Base-by-base conservation (phyloP, 106 monocot species). In the Dioscorea dumetorum region DNA sequence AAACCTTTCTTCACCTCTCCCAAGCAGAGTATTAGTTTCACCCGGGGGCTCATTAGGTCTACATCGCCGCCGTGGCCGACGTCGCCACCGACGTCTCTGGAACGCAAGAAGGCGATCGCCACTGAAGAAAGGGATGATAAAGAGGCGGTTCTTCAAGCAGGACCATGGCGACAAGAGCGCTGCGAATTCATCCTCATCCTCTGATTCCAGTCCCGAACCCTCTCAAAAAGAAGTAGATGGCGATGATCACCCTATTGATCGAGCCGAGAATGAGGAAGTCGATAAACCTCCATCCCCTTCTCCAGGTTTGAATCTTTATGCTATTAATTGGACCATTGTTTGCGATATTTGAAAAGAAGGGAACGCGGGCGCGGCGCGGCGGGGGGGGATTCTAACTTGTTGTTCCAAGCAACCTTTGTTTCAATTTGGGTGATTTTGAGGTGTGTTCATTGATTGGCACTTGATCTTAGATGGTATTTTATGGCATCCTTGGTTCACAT, bases 101-200 rank as follows among this genome's bases (percentile, higher is more conserved):
- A 28, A 28, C 28, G 28, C 28, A 28, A 1, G 28, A 3, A 28
- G 28, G 28, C 28, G 28, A 28, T 3, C 28, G 28, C 28, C 28
- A 3, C 28, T 3, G 28, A 8, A 16, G 63, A 34, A 35, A 50
- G 56, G 57, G 57, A 82, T 82, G 82, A 82, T 82, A 34, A 82
- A 82, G 78, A 64, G 82, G 73, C 63, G 77, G 13, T 77, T 61
- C 82, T 82, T 64, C 67, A 77, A 60, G 67, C 49, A 66, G 49
- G 82, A 82, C 31, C 77, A 74, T 21, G 73, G 73, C 49, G 69
- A 70, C 19, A 14, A 35, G 18, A 69, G 32, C 17, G 62, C 13
- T 34, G 51, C 60, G 41, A 62, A 57, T 24, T 71, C 80, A 19
- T 81, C 82, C 17, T 66, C 70, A 13, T 68, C 77, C 51, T 41